Base-by-base conservation (phyloP, 2,329 filamentous ascomycete genomes). In the Xylaria polymorpha region DNA sequence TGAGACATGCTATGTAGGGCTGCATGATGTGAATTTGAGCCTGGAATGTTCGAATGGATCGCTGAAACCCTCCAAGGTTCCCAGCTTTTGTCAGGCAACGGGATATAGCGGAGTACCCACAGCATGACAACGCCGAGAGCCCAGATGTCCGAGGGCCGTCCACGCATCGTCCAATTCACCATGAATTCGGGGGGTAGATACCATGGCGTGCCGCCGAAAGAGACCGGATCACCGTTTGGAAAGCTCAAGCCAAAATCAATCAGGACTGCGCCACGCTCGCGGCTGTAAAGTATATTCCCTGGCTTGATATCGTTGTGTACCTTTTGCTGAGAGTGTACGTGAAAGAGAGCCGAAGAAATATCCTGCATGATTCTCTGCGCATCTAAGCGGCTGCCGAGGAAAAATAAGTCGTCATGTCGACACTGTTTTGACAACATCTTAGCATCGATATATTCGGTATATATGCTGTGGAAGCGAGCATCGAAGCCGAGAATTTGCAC, bases 221-320 rank as follows among this genome's bases (percentile, higher is more conserved):
- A 7, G 1, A 0, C 12, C 1, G 41, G 25, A 2, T 48, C 6
- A 1, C 32, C 29, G 18, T 3, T 1, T 18, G 0, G 10, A 25
- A 44, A 57, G 22, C 41, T 50, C 5, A 44, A 3, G 4, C 64
- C 59, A 25, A 67, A 67, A 29, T 67, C 51, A 20, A 58, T 58
- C 6, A 58, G 12, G 3, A 62, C 64, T 1, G 64, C 64, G 1
- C 64, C 58, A 14, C 51, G 25, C 1, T 20, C 9, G 1, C 6
- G 20, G 1, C 44, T 61, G 51, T 61, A 67, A 10, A 67, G 64
- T n/a, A 67, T 32, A 37, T 62, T 67, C 1, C 12, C 50, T 7
- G 58, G 64, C 44, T 67, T 67, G 43, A 67, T 20, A 58, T 67
- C 58, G 18, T 35, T 53, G 22, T 67, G 64, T 14, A 61, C 51